phyloP scores from a whole-genome alignment of 2,329 filamentous ascomycete species.

The Graphilbum ipis-grandicollis region DNA sequence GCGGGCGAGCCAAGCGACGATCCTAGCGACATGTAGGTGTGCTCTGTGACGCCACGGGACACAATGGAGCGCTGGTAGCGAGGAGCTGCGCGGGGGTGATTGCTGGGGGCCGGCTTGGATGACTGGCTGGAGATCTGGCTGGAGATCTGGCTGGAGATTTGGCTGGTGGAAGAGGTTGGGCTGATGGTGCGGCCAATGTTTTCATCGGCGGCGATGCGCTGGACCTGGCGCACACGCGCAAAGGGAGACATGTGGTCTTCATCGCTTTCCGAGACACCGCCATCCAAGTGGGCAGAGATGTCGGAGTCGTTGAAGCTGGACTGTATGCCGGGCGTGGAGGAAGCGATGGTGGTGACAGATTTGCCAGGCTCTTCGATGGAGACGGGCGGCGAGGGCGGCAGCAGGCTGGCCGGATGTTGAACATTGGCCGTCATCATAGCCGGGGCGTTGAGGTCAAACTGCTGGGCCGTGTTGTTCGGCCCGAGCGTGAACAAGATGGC shows the following conservation, averaged over 20 bases:
- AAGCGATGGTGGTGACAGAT: slow-evolving; percentile 2
- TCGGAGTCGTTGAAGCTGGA: slow-evolving; percentile 27
- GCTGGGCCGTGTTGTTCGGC: slow-evolving; percentile 75
- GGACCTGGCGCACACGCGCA: slow-evolving; percentile 55
- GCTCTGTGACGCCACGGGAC: slow-evolving; percentile 40
- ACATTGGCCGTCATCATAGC: slow-evolving; percentile 70
- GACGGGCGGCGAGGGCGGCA: slow-evolving; percentile 69
- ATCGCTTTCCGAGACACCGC: slow-evolving; percentile 54
- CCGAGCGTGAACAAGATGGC: slow-evolving; percentile 88
- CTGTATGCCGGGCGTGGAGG: not conserved
- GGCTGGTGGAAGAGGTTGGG: slow-evolving; percentile 45
- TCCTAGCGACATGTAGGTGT: slow-evolving; percentile 52
- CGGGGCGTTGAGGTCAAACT: slow-evolving; percentile 81
- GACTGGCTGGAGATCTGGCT: slow-evolving; percentile 44
- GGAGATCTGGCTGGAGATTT: slow-evolving; percentile 39
- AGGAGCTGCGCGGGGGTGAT: slow-evolving; percentile 22
- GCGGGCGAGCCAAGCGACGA: slow-evolving; percentile 31
- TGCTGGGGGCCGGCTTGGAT: slow-evolving; percentile 21
- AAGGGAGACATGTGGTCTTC: slow-evolving; percentile 61
- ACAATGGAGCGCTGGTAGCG: slow-evolving; percentile 20
- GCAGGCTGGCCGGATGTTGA: slow-evolving; percentile 63
- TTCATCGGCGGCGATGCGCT: slow-evolving; percentile 42
- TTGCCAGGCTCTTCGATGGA: slow-evolving; percentile 56
- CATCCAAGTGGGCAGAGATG: slow-evolving; percentile 36
- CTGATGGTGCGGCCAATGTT: slow-evolving; percentile 47